A percentile compares a stretch with the other conserved stretches of the same genome.
These are phyloP conservation scores for Xylariales sp. DNA, from an alignment of 2,329 filamentous ascomycete species.

Conservation along the genomic window DNA sequence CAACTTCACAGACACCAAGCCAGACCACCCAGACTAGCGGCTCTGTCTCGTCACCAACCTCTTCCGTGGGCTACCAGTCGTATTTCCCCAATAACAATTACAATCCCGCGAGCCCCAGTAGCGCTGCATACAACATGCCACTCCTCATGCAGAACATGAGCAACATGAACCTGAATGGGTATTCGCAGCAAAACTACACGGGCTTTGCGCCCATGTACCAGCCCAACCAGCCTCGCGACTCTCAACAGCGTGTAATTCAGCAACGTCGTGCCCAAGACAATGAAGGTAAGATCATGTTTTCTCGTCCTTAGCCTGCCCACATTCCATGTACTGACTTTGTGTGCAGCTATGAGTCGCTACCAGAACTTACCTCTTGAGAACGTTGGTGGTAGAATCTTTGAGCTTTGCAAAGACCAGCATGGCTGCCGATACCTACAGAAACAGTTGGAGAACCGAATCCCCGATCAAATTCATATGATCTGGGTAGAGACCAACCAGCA, in stretches of 20 bases:
- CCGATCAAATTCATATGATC: constrained; percentile 84
- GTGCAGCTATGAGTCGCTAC: constrained; percentile 68
- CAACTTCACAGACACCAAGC: constrained; percentile 29
- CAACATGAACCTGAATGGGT: constrained; percentile 56
- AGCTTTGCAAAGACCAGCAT: constrained; percentile 95
- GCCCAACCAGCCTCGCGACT: constrained; percentile 61
- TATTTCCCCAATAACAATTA: constrained; percentile 27
- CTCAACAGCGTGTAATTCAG: constrained; percentile 71
- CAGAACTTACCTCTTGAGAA: constrained; percentile 78
- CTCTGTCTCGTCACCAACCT: constrained; percentile 10
- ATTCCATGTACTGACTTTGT: constrained; percentile 24
- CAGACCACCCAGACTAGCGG: constrained; percentile 9
- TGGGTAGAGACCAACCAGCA: constrained; percentile 91
- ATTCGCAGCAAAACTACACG: constrained; percentile 53
- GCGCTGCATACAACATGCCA: constrained; percentile 41
- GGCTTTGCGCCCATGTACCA: constrained; percentile 51
- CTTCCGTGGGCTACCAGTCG: constrained; percentile 12
- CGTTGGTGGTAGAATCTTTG: constrained; percentile 79
- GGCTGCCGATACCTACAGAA: constrained; percentile 96
- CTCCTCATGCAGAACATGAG: constrained; percentile 67
- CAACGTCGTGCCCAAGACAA: constrained; percentile 70
- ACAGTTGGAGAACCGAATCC: constrained; percentile 86
- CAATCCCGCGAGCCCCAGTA: constrained; percentile 21
- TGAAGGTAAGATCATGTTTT: constrained; percentile 48
- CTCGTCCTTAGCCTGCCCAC: not conserved